Evolutionary conservation across 768 basidiomycete species (phyloP).

Genomic region (Collybia sordida): DNA sequence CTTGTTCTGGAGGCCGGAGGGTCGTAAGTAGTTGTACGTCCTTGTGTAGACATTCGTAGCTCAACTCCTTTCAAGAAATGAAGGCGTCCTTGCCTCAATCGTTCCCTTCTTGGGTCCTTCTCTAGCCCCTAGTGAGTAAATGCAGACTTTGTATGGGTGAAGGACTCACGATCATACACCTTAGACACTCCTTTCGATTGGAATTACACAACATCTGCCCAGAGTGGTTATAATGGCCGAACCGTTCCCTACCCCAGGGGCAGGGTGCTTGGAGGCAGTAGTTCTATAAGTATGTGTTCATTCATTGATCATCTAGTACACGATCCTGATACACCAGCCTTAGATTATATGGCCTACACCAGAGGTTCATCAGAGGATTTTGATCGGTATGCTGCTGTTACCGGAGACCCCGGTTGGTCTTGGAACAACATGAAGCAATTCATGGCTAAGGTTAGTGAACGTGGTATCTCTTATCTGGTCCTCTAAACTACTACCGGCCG

Average conservation of each 20-base stretch:
- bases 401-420: conserved; percentile 30
- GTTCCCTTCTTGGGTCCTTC: conserved; percentile 15
- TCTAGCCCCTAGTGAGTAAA: conserved; percentile 2
- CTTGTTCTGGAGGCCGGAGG: conserved; percentile 19
- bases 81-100: conserved; percentile 4
- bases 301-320: neutral
- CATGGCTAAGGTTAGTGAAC: conserved; percentile 6
- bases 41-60: neutral
- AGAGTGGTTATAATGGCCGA: conserved; percentile 21
- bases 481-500: conserved; percentile 17
- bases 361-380: conserved; percentile 30
- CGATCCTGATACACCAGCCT: neutral
- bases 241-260: conserved; percentile 23
- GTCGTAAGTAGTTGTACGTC: neutral
- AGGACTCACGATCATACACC: too few species aligned
- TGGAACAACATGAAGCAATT: conserved; percentile 27
- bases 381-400: conserved; percentile 25
- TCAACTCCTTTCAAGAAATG: conserved; percentile 3
- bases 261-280: conserved; percentile 28
- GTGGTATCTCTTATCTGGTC: neutral
- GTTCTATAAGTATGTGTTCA: conserved; percentile 23
- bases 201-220: conserved; percentile 29
- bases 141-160: too few species aligned
- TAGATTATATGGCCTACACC: conserved; percentile 31
- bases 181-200: conserved; percentile 21